Conservation (phyloP, 805 yeast species). For the Jamesozyma rosinii region DNA sequence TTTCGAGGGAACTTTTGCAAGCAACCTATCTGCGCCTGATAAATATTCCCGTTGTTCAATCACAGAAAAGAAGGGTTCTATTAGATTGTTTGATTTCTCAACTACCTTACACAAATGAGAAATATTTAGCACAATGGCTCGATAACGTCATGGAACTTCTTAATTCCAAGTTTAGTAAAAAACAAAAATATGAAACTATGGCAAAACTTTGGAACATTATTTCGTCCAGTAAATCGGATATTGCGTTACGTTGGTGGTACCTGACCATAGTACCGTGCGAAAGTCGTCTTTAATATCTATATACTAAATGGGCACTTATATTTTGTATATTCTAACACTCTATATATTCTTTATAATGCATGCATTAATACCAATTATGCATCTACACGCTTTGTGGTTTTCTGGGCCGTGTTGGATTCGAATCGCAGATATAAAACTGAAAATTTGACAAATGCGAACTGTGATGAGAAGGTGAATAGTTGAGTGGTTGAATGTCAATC, state of each 20-base stretch:
- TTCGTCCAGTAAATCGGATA: constrained; percentile 11
- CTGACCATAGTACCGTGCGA: constrained; percentile 5
- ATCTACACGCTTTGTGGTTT: too few relatives aligned
- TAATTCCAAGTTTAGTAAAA: constrained; percentile 3
- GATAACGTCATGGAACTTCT: constrained; percentile 19
- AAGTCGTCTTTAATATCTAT: constrained; percentile 3
- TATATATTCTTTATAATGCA: neutral
- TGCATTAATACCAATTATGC: too few relatives aligned
- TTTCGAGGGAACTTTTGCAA: constrained; percentile 17
- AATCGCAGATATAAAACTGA: too few relatives aligned
- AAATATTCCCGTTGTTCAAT: constrained; percentile 6
- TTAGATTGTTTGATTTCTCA: constrained; percentile 19
- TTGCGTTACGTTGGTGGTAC: constrained; percentile 27
- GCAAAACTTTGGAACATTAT: constrained; percentile 18
- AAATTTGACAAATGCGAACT: too few relatives aligned
- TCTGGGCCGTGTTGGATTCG: too few relatives aligned
- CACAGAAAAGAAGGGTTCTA: constrained; percentile 8
- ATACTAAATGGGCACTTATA: neutral
- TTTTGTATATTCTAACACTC: neutral
- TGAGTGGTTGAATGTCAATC: too few relatives aligned
- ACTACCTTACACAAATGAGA: constrained; percentile 11
- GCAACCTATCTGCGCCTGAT: constrained; percentile 14
- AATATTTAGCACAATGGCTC: constrained; percentile 18
- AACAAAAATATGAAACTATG: constrained; percentile 7
- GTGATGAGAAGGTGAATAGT: too few relatives aligned